Evolutionary conservation across 805 yeast species (phyloP), one percentile per base, ranked within the genome.

Genomic region (Debaryomyces maramus): DNA sequence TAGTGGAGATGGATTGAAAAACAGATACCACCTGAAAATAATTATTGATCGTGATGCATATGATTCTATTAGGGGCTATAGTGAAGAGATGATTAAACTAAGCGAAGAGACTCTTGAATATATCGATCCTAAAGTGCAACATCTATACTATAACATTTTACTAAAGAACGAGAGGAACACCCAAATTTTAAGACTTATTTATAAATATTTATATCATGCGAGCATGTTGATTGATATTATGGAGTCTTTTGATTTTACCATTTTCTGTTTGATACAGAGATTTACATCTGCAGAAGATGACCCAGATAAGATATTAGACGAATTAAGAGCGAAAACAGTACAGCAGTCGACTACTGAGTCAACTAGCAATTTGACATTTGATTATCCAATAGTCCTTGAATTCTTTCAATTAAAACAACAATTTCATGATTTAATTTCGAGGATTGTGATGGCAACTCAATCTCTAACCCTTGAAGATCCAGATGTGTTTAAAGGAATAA

Each of bases 341-440:
- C 26, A 13, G 8, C 21, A 28, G 19, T 20, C 21, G 14, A 28
- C 17, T 8, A 17, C 32, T 16, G 38, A 40, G 20, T 44, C 52
- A 4, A 29, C 18, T n/a, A 29, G 32, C 16, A 57, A 57, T 32
- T 55, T 73, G 33, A 56, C 68, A 3, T 64, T 70, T 35, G 69
- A 73, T 41, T 81, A 75, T 44, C 81, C 83, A 0, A 63, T 73
- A 18, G 67, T 78, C 4, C 67, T 83, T n/a, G 95, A 86, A 36
- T 88, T 85, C 55, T 77, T 82, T 52, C 84, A 83, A 45, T 65
- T 76, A 34, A 89, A 88, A 51, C 96, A 88, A 56, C 72, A 75
- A 6, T 57, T 86, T 18, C 90, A 88, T 57, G 79, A 83, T 47
- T 56, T 73, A 3, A 66, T 82, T 22, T 66, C 80, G 3, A 73